Percentiles rank a stretch among this genome's conserved stretches.
These are phyloP conservation scores for Euphorbia schlechtendalii DNA, from an alignment of 441 rosid genomes.

Conservation along the genomic window DNA sequence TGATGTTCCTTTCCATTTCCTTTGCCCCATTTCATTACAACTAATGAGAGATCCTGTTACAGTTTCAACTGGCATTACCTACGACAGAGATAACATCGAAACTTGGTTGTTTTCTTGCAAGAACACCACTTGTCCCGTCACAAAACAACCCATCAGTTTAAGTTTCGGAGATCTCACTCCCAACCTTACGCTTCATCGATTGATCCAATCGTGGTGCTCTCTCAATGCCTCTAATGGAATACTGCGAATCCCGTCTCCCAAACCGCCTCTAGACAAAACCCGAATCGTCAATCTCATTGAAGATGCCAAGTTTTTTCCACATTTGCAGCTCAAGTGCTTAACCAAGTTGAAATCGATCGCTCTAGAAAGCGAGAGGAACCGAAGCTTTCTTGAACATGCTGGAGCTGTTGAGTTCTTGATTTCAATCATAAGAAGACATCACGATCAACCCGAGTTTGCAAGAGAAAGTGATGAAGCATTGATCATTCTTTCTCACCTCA, in stretches of 20 bases:
- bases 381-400: constrained; percentile 23
- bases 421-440: constrained; percentile 20
- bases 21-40: constrained; percentile 59
- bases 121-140: constrained; percentile 43
- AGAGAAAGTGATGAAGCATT: constrained; percentile 39
- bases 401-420: constrained; percentile 41
- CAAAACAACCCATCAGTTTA: constrained; percentile 30
- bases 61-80: constrained; percentile 53
- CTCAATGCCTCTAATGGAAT: constrained; percentile 40
- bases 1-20: constrained; percentile 44
- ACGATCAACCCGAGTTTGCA: constrained; percentile 18
- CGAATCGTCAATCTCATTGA: constrained; percentile 35
- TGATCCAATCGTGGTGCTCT: constrained; percentile 61
- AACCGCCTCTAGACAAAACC: constrained; percentile 26
- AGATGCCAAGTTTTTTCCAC: constrained; percentile 29
- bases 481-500: constrained; percentile 30
- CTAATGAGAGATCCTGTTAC: constrained; percentile 63
- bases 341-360: constrained; percentile 32
- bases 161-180: constrained; percentile 37
- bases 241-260: constrained; percentile 48
- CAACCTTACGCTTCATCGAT: constrained; percentile 53
- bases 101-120: constrained; percentile 40
- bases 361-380: constrained; percentile 31
- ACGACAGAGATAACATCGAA: constrained; percentile 48
- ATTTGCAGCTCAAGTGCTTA: constrained; percentile 25